These are phyloP conservation scores for Vaccinium corymbosum DNA, from an alignment of 148 eudicot genomes.

Conservation along the genomic window DNA sequence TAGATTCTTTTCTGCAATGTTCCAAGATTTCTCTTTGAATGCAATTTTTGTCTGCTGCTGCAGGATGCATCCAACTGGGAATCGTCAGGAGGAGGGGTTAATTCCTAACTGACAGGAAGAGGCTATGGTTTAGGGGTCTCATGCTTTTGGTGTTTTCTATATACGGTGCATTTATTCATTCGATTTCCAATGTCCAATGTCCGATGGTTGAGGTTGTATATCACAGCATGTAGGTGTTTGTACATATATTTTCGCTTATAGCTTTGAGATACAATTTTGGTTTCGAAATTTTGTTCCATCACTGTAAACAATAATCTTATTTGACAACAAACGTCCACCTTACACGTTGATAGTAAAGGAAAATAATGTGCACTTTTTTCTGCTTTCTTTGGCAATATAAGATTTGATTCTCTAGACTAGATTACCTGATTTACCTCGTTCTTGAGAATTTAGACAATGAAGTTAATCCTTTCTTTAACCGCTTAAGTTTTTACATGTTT, in stretches of 20 bases:
- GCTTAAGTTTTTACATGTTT: neutral
- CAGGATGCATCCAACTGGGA: slow-evolving; percentile 11
- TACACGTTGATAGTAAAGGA: neutral
- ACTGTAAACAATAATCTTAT: neutral
- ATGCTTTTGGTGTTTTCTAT: neutral
- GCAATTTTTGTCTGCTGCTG: neutral
- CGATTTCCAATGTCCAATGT: neutral
- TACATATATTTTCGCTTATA: neutral
- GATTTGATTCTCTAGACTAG: neutral
- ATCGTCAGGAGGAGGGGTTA: neutral
- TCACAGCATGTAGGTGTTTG: slow-evolving; percentile 2
- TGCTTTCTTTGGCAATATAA: neutral
- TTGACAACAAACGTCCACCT: neutral
- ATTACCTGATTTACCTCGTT: neutral
- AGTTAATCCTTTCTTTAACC: neutral
- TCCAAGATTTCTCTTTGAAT: slow-evolving; percentile 6
- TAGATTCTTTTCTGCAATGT: neutral
- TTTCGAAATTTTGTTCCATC: neutral
- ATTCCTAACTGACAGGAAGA: neutral
- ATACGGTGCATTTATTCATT: neutral
- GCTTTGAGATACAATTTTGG: neutral
- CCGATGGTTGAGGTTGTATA: slow-evolving; percentile 11
- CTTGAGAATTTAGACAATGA: neutral
- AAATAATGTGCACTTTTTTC: neutral
- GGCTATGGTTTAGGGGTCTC: neutral